Evolutionary conservation across 139 green algal species (phyloP).

Genomic region (Ettlia oleoabundans): DNA sequence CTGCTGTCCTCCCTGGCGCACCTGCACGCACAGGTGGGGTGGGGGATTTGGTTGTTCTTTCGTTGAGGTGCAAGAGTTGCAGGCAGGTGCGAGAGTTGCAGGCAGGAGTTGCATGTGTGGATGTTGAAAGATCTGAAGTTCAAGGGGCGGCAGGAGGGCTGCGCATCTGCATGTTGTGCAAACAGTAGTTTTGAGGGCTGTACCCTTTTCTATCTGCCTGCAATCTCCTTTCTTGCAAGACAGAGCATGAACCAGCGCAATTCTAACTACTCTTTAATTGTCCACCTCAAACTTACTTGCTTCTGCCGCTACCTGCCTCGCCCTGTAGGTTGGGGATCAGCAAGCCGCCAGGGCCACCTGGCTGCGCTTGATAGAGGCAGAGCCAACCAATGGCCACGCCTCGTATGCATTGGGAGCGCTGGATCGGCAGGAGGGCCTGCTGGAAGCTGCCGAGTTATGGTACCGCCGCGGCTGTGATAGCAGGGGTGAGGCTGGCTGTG

Average conservation of each 20-base stretch:
- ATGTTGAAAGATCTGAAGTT: no score
- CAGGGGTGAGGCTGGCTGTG: not conserved
- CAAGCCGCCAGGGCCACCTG: not conserved
- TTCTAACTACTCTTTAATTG: no score
- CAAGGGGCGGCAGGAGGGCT: no score
- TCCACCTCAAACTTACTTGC: not conserved
- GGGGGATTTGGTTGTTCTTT: no score
- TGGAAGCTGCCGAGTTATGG: conserved; percentile 44
- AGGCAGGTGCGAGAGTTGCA: no score
- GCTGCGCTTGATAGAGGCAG: conserved; percentile 37
- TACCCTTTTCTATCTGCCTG: no score
- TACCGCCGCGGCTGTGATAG: conserved; percentile 44
- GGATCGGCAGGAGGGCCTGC: conserved; percentile 57
- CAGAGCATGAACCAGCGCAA: no score
- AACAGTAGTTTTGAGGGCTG: no score
- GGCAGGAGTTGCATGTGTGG: no score
- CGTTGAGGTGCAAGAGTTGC: no score
- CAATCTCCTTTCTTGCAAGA: no score
- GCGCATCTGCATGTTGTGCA: no score
- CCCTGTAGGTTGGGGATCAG: not conserved
- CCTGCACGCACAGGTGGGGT: conserved; percentile 7
- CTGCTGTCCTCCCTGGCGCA: conserved; percentile 27
- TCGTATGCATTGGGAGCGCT: conserved; percentile 62
- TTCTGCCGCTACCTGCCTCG: not conserved
- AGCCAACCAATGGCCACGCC: conserved; percentile 58